Evolutionary conservation across 495 filamentous ascomycete genomes (phyloP), one percentile per base, ranked within the genome.

Genomic region (Penicillium angulare): DNA sequence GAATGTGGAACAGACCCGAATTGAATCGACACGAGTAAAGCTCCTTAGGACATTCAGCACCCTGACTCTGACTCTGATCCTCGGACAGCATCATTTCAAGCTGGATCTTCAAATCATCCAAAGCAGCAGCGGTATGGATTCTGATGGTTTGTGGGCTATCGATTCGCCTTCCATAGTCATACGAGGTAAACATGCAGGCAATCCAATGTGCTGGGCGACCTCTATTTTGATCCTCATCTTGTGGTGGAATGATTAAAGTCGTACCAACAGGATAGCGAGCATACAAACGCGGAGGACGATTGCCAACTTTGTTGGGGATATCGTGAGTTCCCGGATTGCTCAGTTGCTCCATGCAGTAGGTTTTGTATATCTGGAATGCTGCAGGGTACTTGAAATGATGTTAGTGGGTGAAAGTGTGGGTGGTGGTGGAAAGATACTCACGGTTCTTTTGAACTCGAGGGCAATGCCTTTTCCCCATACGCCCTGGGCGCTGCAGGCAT

Each of bases 401-500:
- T 24, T 33, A 9, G 15, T 22, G 17, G 35, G 29, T 21, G 39
- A 0, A 15, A 26, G 4, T n/a, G 3, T 2, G n/a, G 24, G 7
- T 7, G 8, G 13, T 21, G 12, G 7, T 18, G 20, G 22, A 43
- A 7, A 3, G n/a, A 15, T 18, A 43, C 52, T n/a, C 49, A 74
- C 75, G 39, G 61, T 64, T 3, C 47, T 31, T 10, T 56, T 60
- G 47, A 79, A 77, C 0, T 33, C 46, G 16, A 40, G 38, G 3
- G 75, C 76, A 33, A 79, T 70, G 1, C 74, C 76, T 0, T 52
- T 55, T 0, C 75, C 75, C 76, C 76, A 79, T 1, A 34, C 43
- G 7, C 76, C 76, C 13, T 60, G 55, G 22, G 61, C 61, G 58
- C 77, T 79, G 57, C 75, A 78, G 10, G 76, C 74, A 47, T 79